Conservation (phyloP, 2,329 filamentous ascomycete genomes). For the Ophiostoma himal-ulmi region DNA sequence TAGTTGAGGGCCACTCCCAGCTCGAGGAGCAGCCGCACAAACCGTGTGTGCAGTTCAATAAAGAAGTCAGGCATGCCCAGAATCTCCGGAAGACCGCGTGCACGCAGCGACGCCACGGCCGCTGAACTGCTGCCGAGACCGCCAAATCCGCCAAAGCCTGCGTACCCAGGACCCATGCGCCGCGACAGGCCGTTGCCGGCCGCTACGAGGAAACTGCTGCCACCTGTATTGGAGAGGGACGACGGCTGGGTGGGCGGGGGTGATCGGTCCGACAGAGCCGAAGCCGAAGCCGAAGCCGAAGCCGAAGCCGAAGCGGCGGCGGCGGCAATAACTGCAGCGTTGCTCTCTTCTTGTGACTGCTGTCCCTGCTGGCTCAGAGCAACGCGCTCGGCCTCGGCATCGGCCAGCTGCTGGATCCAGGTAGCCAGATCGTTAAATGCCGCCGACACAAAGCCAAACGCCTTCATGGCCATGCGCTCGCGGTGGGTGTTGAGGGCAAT, state of each 20-base stretch:
- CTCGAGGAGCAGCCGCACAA: constrained; percentile 58
- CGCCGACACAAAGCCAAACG: constrained; percentile 55
- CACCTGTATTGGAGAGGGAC: constrained; percentile 31
- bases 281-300: constrained; percentile 29
- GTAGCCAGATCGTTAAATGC: constrained; percentile 59
- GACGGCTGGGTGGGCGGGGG: constrained; percentile 26
- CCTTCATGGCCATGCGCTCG: constrained; percentile 60
- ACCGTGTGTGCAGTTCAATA: constrained; percentile 58
- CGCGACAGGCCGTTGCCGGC: constrained; percentile 50
- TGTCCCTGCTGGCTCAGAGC: neutral
- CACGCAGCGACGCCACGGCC: constrained; percentile 46
- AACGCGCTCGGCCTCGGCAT: constrained; percentile 53
- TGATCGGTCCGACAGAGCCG: constrained; percentile 26
- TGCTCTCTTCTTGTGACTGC: neutral
- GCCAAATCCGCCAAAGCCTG: constrained; percentile 48
- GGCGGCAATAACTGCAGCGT: neutral
- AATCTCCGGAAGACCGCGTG: constrained; percentile 58
- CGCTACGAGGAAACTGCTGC: constrained; percentile 52
- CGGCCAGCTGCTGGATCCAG: constrained; percentile 61
- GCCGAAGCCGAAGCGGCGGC: constrained; percentile 27
- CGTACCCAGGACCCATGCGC: constrained; percentile 50
- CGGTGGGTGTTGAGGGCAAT: constrained; percentile 60
- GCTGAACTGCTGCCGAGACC: constrained; percentile 43
- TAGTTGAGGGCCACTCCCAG: constrained; percentile 47
- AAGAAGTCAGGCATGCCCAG: constrained; percentile 64